Evolutionary conservation across 2,329 filamentous ascomycete genomes (phyloP).

Genomic region (Alternaria sp.): DNA sequence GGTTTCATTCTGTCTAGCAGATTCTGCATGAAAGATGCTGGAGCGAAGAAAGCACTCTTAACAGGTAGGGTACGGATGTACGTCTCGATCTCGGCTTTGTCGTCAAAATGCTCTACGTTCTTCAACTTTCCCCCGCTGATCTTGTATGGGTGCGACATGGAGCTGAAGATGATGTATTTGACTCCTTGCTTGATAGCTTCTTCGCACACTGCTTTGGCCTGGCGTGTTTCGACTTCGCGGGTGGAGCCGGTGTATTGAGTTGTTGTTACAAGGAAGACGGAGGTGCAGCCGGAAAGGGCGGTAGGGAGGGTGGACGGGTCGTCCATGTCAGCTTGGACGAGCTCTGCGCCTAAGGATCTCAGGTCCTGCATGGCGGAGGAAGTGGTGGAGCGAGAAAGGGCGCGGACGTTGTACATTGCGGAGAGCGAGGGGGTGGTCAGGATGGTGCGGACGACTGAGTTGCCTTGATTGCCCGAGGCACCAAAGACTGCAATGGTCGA

Average conservation of each 20-base stretch:
- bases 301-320: conserved; percentile 33
- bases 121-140: conserved; percentile 47
- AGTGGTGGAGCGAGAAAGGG: conserved; percentile 62
- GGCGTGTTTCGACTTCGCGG: conserved; percentile 35
- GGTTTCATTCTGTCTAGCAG: conserved; percentile 24
- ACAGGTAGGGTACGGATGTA: conserved; percentile 62
- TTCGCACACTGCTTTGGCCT: conserved; percentile 37
- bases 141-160: conserved; percentile 36
- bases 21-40: conserved; percentile 66
- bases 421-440: conserved; percentile 54
- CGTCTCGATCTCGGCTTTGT: conserved; percentile 64
- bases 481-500: conserved; percentile 41
- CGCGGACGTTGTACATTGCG: conserved; percentile 59
- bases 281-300: conserved; percentile 33
- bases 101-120: conserved; percentile 62
- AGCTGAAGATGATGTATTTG: conserved; percentile 53
- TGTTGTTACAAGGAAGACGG: conserved; percentile 44
- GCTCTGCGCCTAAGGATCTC: conserved; percentile 58
- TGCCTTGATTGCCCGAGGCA: conserved; percentile 62
- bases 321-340: conserved; percentile 63
- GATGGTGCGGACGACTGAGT: conserved; percentile 61
- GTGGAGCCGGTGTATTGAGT: conserved; percentile 36
- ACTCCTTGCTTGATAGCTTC: conserved; percentile 48
- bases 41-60: conserved; percentile 63
- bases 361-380: conserved; percentile 59